A percentile compares a stretch with the other conserved stretches of the same genome.
phyloP scores from a whole-genome alignment of 176 grass and related monocot species.

The Canna indica region DNA sequence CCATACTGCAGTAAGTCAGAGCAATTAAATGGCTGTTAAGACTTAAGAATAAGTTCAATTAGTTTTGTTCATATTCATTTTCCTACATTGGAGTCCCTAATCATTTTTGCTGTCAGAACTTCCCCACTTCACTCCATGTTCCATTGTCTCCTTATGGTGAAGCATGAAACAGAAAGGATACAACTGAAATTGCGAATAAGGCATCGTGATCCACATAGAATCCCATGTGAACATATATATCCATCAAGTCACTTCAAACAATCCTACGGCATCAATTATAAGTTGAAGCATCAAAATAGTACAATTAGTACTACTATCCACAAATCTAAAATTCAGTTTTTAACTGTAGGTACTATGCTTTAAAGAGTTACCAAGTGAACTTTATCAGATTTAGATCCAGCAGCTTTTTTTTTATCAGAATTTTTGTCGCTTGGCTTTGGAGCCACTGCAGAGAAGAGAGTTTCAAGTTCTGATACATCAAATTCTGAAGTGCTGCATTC shows the following conservation, averaged over 20 bases:
- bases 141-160: neutral
- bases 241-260: neutral
- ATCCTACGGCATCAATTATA: neutral
- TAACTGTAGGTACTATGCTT: neutral
- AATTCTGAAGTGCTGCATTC: constrained; percentile 61
- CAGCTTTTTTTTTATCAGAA: constrained; percentile 56
- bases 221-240: neutral
- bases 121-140: neutral
- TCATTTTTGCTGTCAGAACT: neutral
- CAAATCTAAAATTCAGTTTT: neutral
- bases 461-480: constrained; percentile 77
- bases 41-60: neutral
- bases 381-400: constrained; percentile 73
- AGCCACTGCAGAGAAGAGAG: constrained; percentile 62
- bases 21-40: neutral
- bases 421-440: constrained; percentile 57
- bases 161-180: neutral
- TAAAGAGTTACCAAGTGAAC: constrained; percentile 76
- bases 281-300: neutral
- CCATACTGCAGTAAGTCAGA: neutral
- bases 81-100: neutral
- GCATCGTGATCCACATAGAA: neutral
- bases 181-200: neutral
- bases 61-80: neutral
- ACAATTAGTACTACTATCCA: neutral